Conservation (phyloP, 768 basidiomycete genomes). For the Mycena kentingensis region DNA sequence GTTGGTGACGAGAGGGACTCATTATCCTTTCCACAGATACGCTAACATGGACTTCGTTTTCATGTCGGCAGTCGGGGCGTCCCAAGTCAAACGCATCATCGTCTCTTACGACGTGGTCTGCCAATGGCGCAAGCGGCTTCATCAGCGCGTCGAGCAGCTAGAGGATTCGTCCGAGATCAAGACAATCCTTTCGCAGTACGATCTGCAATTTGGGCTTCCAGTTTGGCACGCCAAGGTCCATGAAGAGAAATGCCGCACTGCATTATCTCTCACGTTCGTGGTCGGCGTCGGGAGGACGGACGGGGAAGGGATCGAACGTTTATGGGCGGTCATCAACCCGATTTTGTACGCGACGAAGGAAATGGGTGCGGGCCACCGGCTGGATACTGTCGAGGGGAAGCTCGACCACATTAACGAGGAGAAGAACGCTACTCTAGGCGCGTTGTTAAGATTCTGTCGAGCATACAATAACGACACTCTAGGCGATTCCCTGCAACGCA, state of each 20-base stretch:
- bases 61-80: constrained; percentile 5
- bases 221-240: background rate
- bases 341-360: constrained; percentile 28
- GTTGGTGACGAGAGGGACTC: too few relatives aligned
- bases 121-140: constrained; percentile 18
- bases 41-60: constrained; percentile 28
- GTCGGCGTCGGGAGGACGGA: constrained; percentile 27
- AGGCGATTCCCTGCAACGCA: background rate
- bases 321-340: constrained; percentile 30
- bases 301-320: constrained; percentile 33
- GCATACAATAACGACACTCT: background rate
- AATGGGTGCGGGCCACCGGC: constrained; percentile 28
- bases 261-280: constrained; percentile 30
- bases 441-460: background rate
- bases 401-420: constrained; percentile 23
- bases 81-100: background rate
- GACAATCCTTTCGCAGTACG: background rate
- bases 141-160: background rate
- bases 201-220: background rate
- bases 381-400: constrained; percentile 32
- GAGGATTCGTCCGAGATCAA: background rate
- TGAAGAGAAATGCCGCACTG: constrained; percentile 13
- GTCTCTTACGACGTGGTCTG: constrained; percentile 30
- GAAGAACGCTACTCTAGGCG: constrained; percentile 7
- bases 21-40: constrained; percentile 10